Percentiles rank a stretch among this genome's conserved stretches.
These are phyloP conservation scores for Terfezia boudieri DNA, from an alignment of 495 filamentous ascomycete genomes.

Conservation along the genomic window DNA sequence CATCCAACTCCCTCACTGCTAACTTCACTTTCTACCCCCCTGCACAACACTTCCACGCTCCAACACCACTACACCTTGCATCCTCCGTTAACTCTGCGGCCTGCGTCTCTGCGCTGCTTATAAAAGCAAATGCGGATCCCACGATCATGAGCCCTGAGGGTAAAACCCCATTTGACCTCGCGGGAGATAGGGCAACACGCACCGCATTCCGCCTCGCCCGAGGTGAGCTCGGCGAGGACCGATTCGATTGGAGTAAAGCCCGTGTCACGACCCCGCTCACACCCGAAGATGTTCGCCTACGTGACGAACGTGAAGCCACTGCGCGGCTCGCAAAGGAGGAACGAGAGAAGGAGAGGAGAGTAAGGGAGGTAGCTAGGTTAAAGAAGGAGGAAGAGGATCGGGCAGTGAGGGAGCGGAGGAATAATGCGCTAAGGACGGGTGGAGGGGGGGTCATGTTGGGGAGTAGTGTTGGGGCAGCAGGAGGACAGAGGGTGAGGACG, in stretches of 20 bases:
- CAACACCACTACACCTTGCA: conserved; percentile 69
- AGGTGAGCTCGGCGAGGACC: conserved; percentile 48
- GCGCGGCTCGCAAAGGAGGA: conserved; percentile 32
- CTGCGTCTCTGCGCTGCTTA: conserved; percentile 51
- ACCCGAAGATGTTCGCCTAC: conserved; percentile 41
- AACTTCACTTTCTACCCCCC: conserved; percentile 53
- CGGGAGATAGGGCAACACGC: conserved; percentile 64
- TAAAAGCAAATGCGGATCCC: conserved; percentile 54
- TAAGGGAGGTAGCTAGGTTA: conserved; percentile 38
- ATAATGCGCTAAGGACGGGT: conserved; percentile 34
- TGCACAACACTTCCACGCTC: conserved; percentile 60
- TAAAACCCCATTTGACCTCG: conserved; percentile 63
- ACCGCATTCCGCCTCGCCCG: conserved; percentile 85
- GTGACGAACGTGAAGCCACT: conserved; percentile 38
- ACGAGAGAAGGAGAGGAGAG: conserved; percentile 29
- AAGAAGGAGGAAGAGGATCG: conserved; percentile 37
- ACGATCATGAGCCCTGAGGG: conserved; percentile 37
- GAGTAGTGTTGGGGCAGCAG: conserved; percentile 3
- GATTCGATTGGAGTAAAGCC: conserved; percentile 62
- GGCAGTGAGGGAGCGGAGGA: conserved; percentile 36
- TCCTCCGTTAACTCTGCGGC: conserved; percentile 52
- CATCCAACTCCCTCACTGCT: conserved; percentile 41
- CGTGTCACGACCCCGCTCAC: conserved; percentile 47
- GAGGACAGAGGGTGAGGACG: background rate
- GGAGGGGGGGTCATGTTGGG: conserved; percentile 60